Evolutionary conservation across 306 rosid genomes (phyloP), one percentile per base, ranked within the genome.

Genomic region (Heteromeles arbutifolia): DNA sequence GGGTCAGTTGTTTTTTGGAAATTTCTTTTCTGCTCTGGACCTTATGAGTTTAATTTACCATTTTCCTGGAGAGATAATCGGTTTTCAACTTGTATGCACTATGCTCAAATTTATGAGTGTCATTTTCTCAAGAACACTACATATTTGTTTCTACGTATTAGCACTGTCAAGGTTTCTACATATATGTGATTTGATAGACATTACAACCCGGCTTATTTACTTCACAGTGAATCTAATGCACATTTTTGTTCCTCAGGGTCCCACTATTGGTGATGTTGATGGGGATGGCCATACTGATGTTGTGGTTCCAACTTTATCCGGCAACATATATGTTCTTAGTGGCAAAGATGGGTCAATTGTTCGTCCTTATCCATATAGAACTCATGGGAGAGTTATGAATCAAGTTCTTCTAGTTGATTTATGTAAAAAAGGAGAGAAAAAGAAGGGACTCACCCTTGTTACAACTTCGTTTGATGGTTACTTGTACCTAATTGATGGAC

Each of bases 211-310:
- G 31, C 22, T 62, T 26, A 15, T 69, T 29, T 56, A 22, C 11
- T 14, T 44, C 26, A 19, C 12, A 31, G 45, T 26, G 28, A 48
- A 75, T 70, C 66, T 77, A 19, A 73, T 21, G 14, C 43, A 70
- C 28, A 41, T 58, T 52, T 28, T 24, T 84, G 78, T 81, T 81
- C 54, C 64, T 45, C 85, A 96, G 99, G 96, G 90, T 80, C 96
- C 99, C 44, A 84, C 98, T 68, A 54, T 96, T 48, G 99, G 99
- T 54, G 99, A 96, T 75, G 80, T 92, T 75, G 98, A 96, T 63
- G 99, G 99, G 63, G 99, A 96, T 82, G 99, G 99, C 81, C 90
- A 80, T 80, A 89, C 99, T 74, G 99, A 96, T 77, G 86, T 96
- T 56, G 96, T 96, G 84, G 86, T 96, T 78, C 97, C 99, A 70